Evolutionary conservation across 1,139 yeast genomes (phyloP), one percentile per base, ranked within the genome.

Genomic region (Yamadazyma diospyri): DNA sequence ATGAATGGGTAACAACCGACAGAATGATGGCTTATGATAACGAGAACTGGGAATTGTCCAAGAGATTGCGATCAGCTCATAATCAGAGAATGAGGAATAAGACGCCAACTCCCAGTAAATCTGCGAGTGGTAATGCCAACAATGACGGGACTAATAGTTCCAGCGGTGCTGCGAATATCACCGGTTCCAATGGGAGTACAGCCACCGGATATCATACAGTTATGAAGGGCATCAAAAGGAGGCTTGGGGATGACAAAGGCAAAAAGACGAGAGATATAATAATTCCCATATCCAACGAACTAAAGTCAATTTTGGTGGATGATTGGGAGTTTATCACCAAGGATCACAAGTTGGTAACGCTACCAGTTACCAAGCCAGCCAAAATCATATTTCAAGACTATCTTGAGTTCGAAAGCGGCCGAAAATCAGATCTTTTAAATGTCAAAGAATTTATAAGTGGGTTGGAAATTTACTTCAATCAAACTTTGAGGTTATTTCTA

Each of bases 321-420:
- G 97, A 92, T 61, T 92, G 97, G 97, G 96, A 89, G 55, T 71
- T 68, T 45, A 72, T 89, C 30, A 87, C 97, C 2, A 85, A 85
- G 48, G 84, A 85, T 42, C 81, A 81, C 33, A 78, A 80, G 52
- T 54, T 86, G 20, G 72, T 85, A 6, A 59, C 71, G 16, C 55
- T 87, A 25, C 95, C 95, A 0, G 59, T 77, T 4, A 53, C 59
- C 14, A 60, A 65, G 9, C 69, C 75, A 0, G 81, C 83, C 1
- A 59, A 65, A 2, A 61, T 59, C 3, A 72, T 86, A 3, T 54
- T 88, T 9, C 48, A 59, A 18, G 69, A 69, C 23, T 57, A 69
- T 24, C 52, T 87, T 11, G 50, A 58, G 17, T 65, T 65, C 25
- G 52, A 65, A 20, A 70, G 71, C 13, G 27, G 32, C 17, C 34